Evolutionary conservation across 1,284 basidiomycete species (phyloP).

Genomic region (Xerocomus minutiporus): DNA sequence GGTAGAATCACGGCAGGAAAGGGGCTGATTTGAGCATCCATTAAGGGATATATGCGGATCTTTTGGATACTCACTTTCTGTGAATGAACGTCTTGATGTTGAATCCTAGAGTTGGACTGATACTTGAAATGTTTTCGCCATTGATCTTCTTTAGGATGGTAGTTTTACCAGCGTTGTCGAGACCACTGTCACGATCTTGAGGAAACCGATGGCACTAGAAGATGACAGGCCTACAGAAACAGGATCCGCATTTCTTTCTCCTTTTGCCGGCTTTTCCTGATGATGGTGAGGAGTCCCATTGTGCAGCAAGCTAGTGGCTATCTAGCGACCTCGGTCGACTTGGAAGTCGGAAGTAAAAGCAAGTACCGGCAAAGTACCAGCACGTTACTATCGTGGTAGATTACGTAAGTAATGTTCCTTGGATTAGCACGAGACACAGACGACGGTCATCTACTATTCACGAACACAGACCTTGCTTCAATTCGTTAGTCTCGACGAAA

Average conservation of each 20-base stretch:
- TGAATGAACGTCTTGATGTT: constrained; percentile 97
- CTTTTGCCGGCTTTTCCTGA: constrained; percentile 92
- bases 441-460: background rate
- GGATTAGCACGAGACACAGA: background rate
- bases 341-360: no score
- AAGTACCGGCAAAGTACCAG: no score
- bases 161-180: constrained; percentile 99
- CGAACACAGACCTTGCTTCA: background rate
- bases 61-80: constrained; percentile 61
- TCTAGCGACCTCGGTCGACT: background rate
- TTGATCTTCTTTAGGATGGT: constrained; percentile 95
- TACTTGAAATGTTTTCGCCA: constrained; percentile 80
- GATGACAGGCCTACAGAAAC: constrained; percentile 68
- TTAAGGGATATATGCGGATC: constrained; percentile 18
- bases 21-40: constrained; percentile 21
- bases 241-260: constrained; percentile 95
- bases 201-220: constrained; percentile 10
- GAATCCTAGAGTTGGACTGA: constrained; percentile 96
- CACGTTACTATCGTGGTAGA: no score
- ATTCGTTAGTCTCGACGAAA: background rate
- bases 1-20: constrained; percentile 22
- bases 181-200: constrained; percentile 57
- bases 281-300: constrained; percentile 94
- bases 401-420: no score
- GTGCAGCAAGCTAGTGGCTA: background rate